Evolutionary conservation across 1,284 basidiomycete species (phyloP).

Genomic region (Papiliotrema nemorosa): DNA sequence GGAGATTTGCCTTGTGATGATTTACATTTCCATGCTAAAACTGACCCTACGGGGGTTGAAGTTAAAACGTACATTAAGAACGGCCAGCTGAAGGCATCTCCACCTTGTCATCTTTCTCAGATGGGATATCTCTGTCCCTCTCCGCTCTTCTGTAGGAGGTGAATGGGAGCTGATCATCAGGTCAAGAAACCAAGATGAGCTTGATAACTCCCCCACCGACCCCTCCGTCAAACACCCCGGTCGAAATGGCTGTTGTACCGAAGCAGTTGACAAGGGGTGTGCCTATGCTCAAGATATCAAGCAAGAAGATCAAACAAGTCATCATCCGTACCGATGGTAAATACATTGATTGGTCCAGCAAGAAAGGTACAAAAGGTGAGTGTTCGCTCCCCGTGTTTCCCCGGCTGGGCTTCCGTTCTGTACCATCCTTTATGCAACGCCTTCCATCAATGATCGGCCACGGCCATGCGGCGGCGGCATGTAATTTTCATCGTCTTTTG

Average conservation of each 20-base stretch:
- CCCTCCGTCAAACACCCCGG: slow-evolving; percentile 3
- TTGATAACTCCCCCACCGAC: background rate
- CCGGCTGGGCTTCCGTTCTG: background rate
- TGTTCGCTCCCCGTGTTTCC: slow-evolving; percentile 21
- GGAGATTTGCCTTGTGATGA: slow-evolving; percentile 33
- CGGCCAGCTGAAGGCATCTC: slow-evolving; percentile 39
- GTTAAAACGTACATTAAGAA: slow-evolving; percentile 43
- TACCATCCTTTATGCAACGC: background rate
- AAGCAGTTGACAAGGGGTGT: slow-evolving; percentile 18
- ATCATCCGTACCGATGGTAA: slow-evolving; percentile 73
- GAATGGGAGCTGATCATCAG: slow-evolving; percentile 3
- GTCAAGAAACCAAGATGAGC: background rate
- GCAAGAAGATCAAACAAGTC: slow-evolving; percentile 72
- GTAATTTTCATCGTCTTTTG: background rate
- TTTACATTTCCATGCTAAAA: slow-evolving; percentile 47
- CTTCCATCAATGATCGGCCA: too few species aligned
- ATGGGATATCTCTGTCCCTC: background rate
- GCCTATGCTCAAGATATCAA: slow-evolving; percentile 83
- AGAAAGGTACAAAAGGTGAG: slow-evolving; percentile 69
- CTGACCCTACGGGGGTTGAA: slow-evolving; percentile 42
- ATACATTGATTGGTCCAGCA: slow-evolving; percentile 77
- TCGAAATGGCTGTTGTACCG: slow-evolving; percentile 13
- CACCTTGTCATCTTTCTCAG: slow-evolving; percentile 1
- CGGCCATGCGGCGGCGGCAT: too few species aligned
- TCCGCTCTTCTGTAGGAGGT: background rate